Percentiles rank a stretch among this genome's conserved stretches.
phyloP scores from a whole-genome alignment of 2,329 filamentous ascomycete genomes.

The Chalaropsis ovoidea region DNA sequence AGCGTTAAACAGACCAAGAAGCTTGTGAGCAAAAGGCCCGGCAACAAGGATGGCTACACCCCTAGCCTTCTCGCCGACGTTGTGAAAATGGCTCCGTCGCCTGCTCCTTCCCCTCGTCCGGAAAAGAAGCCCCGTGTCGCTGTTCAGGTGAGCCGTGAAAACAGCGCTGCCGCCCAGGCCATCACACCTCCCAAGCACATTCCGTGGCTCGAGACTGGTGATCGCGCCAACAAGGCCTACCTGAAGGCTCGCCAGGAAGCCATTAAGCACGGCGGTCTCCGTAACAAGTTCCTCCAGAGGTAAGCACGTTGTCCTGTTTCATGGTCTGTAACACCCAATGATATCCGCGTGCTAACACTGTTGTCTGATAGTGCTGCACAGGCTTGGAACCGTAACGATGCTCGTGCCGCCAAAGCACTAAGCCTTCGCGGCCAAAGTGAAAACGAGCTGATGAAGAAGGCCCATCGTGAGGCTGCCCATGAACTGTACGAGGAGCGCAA shows the following conservation, averaged over 20 bases:
- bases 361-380: slow-evolving; percentile 65
- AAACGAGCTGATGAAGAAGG: slow-evolving; percentile 94
- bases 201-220: slow-evolving; percentile 91
- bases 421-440: slow-evolving; percentile 91
- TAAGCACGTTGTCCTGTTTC: slow-evolving; percentile 35
- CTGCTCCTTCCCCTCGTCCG: slow-evolving; percentile 54
- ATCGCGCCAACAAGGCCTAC: slow-evolving; percentile 83
- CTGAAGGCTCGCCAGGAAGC: slow-evolving; percentile 90
- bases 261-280: slow-evolving; percentile 89
- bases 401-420: slow-evolving; percentile 86
- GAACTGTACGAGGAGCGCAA: slow-evolving; percentile 92
- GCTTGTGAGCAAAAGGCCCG: slow-evolving; percentile 82
- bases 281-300: slow-evolving; percentile 96
- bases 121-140: slow-evolving; percentile 54
- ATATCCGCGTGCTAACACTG: background rate
- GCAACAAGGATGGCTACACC: slow-evolving; percentile 60
- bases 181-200: slow-evolving; percentile 86
- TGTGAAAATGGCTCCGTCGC: slow-evolving; percentile 87
- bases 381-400: slow-evolving; percentile 97
- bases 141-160: slow-evolving; percentile 59
- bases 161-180: slow-evolving; percentile 68
- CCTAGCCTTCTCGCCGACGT: slow-evolving; percentile 84
- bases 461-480: slow-evolving; percentile 83
- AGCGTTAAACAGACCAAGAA: slow-evolving; percentile 72
- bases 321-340: background rate